Base-by-base conservation (phyloP, 1,284 basidiomycete species). In the Sporisorium scitamineum region DNA sequence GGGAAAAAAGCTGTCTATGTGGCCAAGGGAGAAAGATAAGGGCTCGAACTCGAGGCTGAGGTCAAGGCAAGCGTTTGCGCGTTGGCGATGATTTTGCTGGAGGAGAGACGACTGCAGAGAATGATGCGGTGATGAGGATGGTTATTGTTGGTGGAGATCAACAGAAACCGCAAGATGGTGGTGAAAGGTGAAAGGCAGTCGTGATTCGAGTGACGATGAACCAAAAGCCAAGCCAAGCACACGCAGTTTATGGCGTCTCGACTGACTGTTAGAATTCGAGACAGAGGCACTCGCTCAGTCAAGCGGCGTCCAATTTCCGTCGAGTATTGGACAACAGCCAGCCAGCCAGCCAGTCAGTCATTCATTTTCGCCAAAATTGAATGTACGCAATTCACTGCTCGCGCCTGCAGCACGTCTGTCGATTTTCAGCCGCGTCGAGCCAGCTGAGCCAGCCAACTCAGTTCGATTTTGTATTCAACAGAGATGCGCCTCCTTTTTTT, bases 361-460 rank as follows among this genome's bases (percentile, higher is more conserved):
- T 7, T 31, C 18, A 9, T 27, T 47, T 47, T 47, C 44, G 8
- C 32, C 8, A 34, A 34, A 34, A 34, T 11, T 13, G 32, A 34
- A 34, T 13, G 32, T 34, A 34, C 32, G 32, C 32, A 34, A 34
- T 34, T 34, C 32, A 13, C 32, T 14, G 20, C 20, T 56, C 37
- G 37, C 41, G 44, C 5, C 44, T 47, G 44, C 13, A 29, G 54
- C 54, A 55, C 61, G 42, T 31, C 51, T 47, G 52, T 64, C 54
- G 61, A 54, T 54, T 64, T 41, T 18, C 26, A 37, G 11, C 37
- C 47, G 56, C 29, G 50, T 44, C 59, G 41, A 51, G 29, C 53
- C 42, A 48, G 29, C 27, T n/a, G n/a, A 61, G 47, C 27, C 37
- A 53, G 27, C 27, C 27, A 20, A 31, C 16, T 34, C 14, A 9